Percentiles rank a stretch among this genome's conserved stretches.
phyloP scores from a whole-genome alignment of 78 protist species.

The Neovahlkampfia damariscottae region DNA sequence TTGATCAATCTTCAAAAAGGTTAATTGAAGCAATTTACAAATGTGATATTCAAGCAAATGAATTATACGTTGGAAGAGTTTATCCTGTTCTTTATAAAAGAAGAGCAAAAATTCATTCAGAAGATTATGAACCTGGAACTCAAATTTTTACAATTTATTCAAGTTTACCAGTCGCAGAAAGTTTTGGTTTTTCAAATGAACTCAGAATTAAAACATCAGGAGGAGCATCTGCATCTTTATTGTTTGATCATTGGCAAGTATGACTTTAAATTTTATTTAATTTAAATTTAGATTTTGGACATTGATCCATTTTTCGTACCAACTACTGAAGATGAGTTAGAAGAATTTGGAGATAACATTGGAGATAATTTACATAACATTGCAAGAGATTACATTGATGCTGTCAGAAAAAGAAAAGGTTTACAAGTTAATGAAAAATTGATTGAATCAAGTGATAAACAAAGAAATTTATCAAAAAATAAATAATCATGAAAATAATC shows the following conservation, averaged over 20 bases:
- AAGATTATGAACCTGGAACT: slow-evolving; percentile 75
- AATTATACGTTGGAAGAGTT: slow-evolving; percentile 64
- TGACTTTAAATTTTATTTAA: slow-evolving; percentile 10
- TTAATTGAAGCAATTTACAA: slow-evolving; percentile 72
- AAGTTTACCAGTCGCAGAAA: slow-evolving; percentile 71
- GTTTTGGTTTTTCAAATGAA: slow-evolving; percentile 80
- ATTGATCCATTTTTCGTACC: slow-evolving; percentile 80
- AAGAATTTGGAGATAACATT: slow-evolving; percentile 70
- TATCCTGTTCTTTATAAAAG: slow-evolving; percentile 68
- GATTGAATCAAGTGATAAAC: slow-evolving; percentile 85
- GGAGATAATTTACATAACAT: slow-evolving; percentile 56
- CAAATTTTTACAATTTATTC: slow-evolving; percentile 44
- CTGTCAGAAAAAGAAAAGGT: slow-evolving; percentile 74
- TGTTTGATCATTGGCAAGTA: slow-evolving; percentile 58
- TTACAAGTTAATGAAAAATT: slow-evolving; percentile 72
- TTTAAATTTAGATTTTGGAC: no score
- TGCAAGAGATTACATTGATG: slow-evolving; percentile 62
- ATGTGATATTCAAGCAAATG: slow-evolving; percentile 60
- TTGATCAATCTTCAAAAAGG: slow-evolving; percentile 33
- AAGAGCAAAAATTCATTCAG: slow-evolving; percentile 61
- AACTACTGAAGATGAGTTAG: slow-evolving; percentile 79
- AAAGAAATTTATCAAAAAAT: slow-evolving; percentile 66
- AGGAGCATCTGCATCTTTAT: slow-evolving; percentile 74
- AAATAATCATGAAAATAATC: slow-evolving; percentile 45
- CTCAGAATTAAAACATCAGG: slow-evolving; percentile 74